Percentiles rank a stretch among this genome's conserved stretches.
phyloP scores from a whole-genome alignment of 1,284 basidiomycete genomes.

The Ustilago lituana region DNA sequence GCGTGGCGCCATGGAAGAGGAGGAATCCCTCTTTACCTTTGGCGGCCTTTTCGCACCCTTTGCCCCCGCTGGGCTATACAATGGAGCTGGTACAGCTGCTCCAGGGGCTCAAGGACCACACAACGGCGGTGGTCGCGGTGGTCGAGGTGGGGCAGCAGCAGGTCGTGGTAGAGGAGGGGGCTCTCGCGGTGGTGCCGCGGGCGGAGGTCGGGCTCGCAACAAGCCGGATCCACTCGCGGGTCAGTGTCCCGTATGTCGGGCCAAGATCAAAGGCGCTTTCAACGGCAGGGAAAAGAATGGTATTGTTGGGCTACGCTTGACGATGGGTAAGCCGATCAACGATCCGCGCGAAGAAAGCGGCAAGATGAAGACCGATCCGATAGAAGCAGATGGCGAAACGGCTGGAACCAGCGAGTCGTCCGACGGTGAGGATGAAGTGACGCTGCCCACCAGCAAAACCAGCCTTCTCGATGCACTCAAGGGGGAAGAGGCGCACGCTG shows the following conservation, averaged over 20 bases:
- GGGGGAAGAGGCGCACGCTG: not conserved
- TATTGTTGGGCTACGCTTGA: conserved; percentile 49
- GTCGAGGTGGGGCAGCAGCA: conserved; percentile 10
- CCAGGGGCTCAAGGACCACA: not conserved
- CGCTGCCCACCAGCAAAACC: conserved; percentile 12
- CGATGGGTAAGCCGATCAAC: conserved; percentile 48
- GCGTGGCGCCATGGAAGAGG: conserved; percentile 42
- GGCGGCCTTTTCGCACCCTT: conserved; percentile 38
- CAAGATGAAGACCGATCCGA: conserved; percentile 16
- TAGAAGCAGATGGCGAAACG: not conserved
- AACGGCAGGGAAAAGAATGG: conserved; percentile 43
- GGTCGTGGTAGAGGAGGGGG: conserved; percentile 19
- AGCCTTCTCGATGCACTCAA: not conserved
- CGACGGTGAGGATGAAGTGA: conserved; percentile 22
- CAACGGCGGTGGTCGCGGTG: conserved; percentile 6
- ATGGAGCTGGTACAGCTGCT: conserved; percentile 2
- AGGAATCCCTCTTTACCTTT: conserved; percentile 14
- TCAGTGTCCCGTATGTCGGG: conserved; percentile 58
- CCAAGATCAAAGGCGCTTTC: conserved; percentile 57
- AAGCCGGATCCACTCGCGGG: conserved; percentile 52
- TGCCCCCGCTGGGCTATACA: conserved; percentile 5
- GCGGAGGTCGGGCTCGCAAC: conserved; percentile 1
- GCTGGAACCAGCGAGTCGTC: conserved; percentile 7
- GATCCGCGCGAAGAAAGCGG: conserved; percentile 41
- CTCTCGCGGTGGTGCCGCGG: conserved; percentile 4